Evolutionary conservation across 225 moss, liverwort and hornwort genomes (phyloP).

Genomic region (Rhytidiadelphus loreus): DNA sequence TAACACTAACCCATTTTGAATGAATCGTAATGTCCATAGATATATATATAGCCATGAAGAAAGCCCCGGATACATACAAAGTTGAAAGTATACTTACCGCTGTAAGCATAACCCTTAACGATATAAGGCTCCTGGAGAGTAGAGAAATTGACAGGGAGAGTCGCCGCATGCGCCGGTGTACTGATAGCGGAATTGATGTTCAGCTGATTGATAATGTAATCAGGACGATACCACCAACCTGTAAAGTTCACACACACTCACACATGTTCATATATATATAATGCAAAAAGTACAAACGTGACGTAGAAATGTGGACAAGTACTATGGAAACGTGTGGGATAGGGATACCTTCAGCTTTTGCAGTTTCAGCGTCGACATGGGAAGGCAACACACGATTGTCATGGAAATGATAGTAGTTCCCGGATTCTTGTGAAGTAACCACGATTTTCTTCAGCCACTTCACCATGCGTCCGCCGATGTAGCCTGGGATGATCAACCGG

Average conservation of each 20-base stretch:
- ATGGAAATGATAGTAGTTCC: slow-evolving; percentile 85
- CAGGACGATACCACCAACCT: slow-evolving; percentile 99
- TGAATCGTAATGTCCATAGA: neutral
- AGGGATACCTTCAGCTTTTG: slow-evolving; percentile 66
- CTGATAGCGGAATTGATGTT: slow-evolving; percentile 89
- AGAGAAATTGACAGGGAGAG: slow-evolving; percentile 43
- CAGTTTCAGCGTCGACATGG: slow-evolving; percentile 76
- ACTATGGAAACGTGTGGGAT: neutral
- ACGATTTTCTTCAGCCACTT: slow-evolving; percentile 83
- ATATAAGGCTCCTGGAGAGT: slow-evolving; percentile 45
- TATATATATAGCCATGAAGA: neutral
- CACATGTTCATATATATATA: neutral
- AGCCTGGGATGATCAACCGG: slow-evolving; percentile 70
- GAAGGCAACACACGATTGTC: slow-evolving; percentile 94
- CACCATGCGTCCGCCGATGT: slow-evolving; percentile 98
- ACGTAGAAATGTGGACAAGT: neutral
- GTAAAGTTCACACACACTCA: neutral
- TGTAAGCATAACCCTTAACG: slow-evolving; percentile 87
- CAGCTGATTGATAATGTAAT: slow-evolving; percentile 95
- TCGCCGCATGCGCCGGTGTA: slow-evolving; percentile 60
- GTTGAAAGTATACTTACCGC: slow-evolving; percentile 27
- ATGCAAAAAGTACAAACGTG: neutral
- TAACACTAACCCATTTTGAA: neutral
- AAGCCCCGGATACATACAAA: neutral
- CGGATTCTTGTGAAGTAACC: slow-evolving; percentile 63